These are phyloP conservation scores for Globisporangium orthogonon DNA, from an alignment of 352 stramenopile genomes.

Conservation along the genomic window DNA sequence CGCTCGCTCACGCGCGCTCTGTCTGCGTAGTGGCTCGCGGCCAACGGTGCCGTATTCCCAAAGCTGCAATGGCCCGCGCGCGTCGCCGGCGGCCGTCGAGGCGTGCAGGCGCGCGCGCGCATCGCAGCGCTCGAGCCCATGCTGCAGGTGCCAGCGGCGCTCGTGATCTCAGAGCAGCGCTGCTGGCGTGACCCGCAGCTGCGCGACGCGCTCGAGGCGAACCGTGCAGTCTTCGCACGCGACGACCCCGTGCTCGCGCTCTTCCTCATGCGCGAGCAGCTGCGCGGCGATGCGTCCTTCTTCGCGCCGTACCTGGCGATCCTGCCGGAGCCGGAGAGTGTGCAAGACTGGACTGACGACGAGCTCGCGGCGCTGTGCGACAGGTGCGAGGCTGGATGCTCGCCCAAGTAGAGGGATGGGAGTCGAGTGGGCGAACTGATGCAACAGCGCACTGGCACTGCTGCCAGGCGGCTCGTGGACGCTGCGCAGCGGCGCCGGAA, in stretches of 20 bases:
- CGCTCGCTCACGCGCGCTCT: not conserved
- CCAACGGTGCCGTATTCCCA: constrained; percentile 63
- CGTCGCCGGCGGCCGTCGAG: constrained; percentile 50
- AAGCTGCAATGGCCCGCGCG: constrained; percentile 70
- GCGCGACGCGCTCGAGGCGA: constrained; percentile 32
- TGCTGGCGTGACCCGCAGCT: constrained; percentile 53
- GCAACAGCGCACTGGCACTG: not conserved
- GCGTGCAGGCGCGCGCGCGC: constrained; percentile 33
- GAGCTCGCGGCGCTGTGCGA: constrained; percentile 76
- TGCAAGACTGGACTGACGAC: constrained; percentile 75
- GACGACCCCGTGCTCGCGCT: constrained; percentile 82
- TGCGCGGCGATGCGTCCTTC: constrained; percentile 60
- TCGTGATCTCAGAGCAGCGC: constrained; percentile 72
- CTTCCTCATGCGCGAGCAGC: constrained; percentile 79
- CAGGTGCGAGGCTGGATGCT: constrained; percentile 13
- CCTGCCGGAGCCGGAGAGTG: constrained; percentile 66
- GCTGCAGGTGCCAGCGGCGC: constrained; percentile 44
- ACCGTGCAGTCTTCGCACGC: constrained; percentile 60
- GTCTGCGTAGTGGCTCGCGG: constrained; percentile 44
- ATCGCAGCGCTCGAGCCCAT: constrained; percentile 65
- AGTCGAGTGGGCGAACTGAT: not conserved
- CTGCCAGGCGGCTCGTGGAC: constrained; percentile 32
- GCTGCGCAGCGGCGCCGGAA: constrained; percentile 33
- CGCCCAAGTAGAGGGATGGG: too few relatives aligned
- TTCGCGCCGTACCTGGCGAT: constrained; percentile 86